Conservation (phyloP, 177 flowering plant species). For the Vitis hybrid region DNA sequence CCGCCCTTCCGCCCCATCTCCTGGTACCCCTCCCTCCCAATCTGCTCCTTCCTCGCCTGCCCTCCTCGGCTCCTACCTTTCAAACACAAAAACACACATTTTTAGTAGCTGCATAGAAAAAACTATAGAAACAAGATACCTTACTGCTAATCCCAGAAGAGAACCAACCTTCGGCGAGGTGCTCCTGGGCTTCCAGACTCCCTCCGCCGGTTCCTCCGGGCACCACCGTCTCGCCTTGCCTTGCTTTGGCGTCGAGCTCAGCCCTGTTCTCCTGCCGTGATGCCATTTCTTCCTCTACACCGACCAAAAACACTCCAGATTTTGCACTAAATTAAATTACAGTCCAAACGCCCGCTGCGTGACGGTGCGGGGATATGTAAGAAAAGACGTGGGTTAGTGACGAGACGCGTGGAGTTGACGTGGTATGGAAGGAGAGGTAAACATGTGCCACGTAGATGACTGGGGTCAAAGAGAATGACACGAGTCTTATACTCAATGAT, state of each 20-base stretch:
- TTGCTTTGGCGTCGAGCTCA: conserved; percentile 35
- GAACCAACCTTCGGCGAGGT: conserved; percentile 38
- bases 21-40: conserved; percentile 42
- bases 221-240: conserved; percentile 41
- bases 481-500: no score
- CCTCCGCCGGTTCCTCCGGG: conserved; percentile 44
- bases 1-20: conserved; percentile 53
- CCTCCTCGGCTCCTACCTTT: conserved; percentile 47
- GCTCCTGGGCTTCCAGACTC: conserved; percentile 44
- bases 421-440: no score
- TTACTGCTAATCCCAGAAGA: no score
- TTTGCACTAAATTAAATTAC: no score
- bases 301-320: no score
- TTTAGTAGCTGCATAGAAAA: neutral
- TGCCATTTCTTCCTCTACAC: neutral
- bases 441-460: no score
- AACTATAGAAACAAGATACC: neutral
- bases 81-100: no score
- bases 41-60: conserved; percentile 44
- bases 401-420: no score
- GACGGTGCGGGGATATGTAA: no score
- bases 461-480: no score
- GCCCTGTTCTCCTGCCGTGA: conserved; percentile 8
- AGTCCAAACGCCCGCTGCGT: no score
- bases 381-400: no score